Base-by-base conservation (phyloP, 2,329 filamentous ascomycete species). In the Chaetomium globosum region DNA sequence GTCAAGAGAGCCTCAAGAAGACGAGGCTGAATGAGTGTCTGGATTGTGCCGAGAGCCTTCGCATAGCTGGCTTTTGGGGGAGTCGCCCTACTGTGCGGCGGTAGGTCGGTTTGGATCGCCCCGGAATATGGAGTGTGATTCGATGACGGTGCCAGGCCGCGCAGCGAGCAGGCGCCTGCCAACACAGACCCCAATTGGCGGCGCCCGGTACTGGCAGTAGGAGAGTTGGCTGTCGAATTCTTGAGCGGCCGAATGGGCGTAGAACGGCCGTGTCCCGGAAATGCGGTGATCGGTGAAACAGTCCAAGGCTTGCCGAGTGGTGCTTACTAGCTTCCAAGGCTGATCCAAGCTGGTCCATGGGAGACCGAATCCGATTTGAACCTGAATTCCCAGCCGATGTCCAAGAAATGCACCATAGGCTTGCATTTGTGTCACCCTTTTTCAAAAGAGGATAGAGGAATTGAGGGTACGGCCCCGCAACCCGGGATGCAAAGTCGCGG, bases 241-340 rank as follows among this genome's bases (percentile, higher is more conserved):
- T n/a, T 2, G 16, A 19, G 16, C 54, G 21, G 46, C 39, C 30
- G 46, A 58, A 23, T 52, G 46, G 46, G 28, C 23, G 26, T 16
- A 9, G 31, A 36, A 16, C 19, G 39, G 6, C 39, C 21, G 23
- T 3, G 30, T 31, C 16, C 19, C 2, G 53, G 30, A 31, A 52
- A 63, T 57, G 53, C 60, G 60, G 60, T 23, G 60, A 56, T 12
- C 59, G 59, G 52, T 49, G 39, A 62, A 43, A 33, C 9, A 19
- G 30, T 33, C n/a, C 36, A 39, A 39, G 52, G 39, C 48, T 19
- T 33, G 48, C 23, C 8, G 3, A 31, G 16, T 43, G 1, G 31
- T 52, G 21, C 49, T 30, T 52, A 26, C 21, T 52, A 13, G 23
- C 26, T 31, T 19, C 39, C 10, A 57, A 57, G 60, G 60, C 60